Evolutionary conservation across 2,329 filamentous ascomycete species (phyloP), one percentile per base, ranked within the genome.

Genomic region (Monosporascus sp.): DNA sequence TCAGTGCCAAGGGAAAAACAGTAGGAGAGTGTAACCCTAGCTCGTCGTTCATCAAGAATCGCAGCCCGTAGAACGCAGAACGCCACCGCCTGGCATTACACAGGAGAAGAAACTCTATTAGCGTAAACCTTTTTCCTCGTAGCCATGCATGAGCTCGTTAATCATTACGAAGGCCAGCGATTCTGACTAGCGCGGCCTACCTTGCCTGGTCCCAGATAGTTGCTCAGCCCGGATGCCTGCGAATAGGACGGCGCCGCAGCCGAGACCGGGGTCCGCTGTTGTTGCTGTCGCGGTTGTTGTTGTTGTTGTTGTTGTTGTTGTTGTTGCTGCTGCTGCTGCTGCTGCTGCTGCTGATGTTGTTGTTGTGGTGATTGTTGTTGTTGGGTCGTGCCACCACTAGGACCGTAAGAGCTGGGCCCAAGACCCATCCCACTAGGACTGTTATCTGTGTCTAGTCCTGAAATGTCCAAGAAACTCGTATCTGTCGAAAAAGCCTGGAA

Each of bases 401-500:
- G 57, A 20, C 56, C 55, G 40, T 68, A 69, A 5, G 65, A 59
- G 26, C 54, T 55, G 5, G 59, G 53, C 19, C 63, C 60, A 2
- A 68, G 61, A 17, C 61, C 58, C 27, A 69, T 52, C 22, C 55
- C 61, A 24, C 55, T 50, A 27, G 65, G 63, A 16, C 45, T 61
- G 37, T 51, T 60, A 22, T 53, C 48, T 1, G 66, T 65, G 55
- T 68, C 65, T 14, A 68, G 55, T 48, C 54, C 51, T 40, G 62
- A 60, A 17, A 69, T 65, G 48, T 69, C 66, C 4, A 69, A 57
- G 38, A 68, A 62, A 53, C 51, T 53, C 5, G 63, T 53, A 37
- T 69, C 67, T n/a, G 43, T 22, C 2, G 64, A 57, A 53, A 67
- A 67, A 3, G 63, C 59, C 7, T 60, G 50, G 24, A 65, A 68